These are phyloP conservation scores for Ophiocordyceps australis DNA, from an alignment of 2,329 filamentous ascomycete species.

Conservation along the genomic window DNA sequence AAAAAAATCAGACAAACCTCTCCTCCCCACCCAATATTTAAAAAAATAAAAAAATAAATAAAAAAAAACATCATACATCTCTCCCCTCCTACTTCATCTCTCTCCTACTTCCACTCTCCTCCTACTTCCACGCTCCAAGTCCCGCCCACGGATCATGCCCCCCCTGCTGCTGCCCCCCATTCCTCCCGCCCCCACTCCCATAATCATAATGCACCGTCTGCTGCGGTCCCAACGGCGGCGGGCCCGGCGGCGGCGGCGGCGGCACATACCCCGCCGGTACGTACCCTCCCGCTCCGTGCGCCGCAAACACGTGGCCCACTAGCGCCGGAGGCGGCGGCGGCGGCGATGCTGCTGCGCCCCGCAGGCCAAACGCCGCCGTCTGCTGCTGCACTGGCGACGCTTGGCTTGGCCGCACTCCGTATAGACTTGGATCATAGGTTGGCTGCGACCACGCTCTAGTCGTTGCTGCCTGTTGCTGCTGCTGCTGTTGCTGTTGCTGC, in stretches of 20 bases:
- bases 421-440: constrained; percentile 39
- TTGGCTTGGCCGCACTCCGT: constrained; percentile 36
- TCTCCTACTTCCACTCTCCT: neutral
- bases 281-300: constrained; percentile 20
- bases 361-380: constrained; percentile 24
- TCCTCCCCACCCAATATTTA: too few relatives aligned
- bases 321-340: constrained; percentile 42
- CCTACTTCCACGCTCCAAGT: constrained; percentile 32
- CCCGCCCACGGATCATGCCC: constrained; percentile 32
- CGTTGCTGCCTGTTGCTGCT: constrained; percentile 21
- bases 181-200: constrained; percentile 13
- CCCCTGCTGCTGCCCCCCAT: constrained; percentile 17
- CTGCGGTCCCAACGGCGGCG: constrained; percentile 41
- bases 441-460: constrained; percentile 28
- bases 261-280: constrained; percentile 41
- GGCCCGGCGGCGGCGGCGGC: constrained; percentile 44
- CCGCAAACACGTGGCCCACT: too few relatives aligned
- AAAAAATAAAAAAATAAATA: too few relatives aligned
- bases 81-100: neutral
- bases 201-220: constrained; percentile 37
- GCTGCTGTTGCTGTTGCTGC: constrained; percentile 23
- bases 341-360: constrained; percentile 19
- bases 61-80: too few relatives aligned
- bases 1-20: too few relatives aligned
- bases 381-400: constrained; percentile 48